Evolutionary conservation across 768 basidiomycete species (phyloP).

Genomic region (Psilocybe sp.): DNA sequence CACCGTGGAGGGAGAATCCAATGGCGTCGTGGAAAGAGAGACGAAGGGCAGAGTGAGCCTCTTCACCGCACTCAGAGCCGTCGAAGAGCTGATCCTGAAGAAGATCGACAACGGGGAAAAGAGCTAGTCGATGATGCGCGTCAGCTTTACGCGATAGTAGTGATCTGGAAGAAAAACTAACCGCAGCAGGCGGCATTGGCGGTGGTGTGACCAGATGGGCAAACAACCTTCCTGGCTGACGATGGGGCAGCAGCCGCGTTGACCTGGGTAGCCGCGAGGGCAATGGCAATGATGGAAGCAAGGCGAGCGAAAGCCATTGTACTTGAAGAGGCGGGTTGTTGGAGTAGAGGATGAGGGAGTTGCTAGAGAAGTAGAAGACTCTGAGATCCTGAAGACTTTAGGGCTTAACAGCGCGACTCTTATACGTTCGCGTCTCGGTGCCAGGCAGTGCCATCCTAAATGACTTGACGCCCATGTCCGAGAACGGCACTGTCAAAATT

Average conservation of each 20-base stretch:
- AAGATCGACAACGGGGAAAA: conserved; percentile 23
- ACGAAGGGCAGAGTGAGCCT: conserved; percentile 21
- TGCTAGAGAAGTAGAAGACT: conserved; percentile 10
- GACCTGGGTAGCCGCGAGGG: conserved; percentile 11
- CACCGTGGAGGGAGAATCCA: conserved; percentile 19
- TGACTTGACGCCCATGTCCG: neutral
- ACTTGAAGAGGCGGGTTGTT: neutral
- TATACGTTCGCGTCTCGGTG: conserved; percentile 8
- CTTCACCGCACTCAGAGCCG: conserved; percentile 31
- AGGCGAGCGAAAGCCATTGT: conserved; percentile 20
- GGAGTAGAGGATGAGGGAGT: conserved; percentile 4
- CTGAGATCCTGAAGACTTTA: conserved; percentile 11
- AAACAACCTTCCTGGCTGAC: conserved; percentile 18
- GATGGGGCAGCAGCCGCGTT: conserved; percentile 13
- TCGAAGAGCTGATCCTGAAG: conserved; percentile 32
- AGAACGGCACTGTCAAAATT: too few relatives aligned
- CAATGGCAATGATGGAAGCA: conserved; percentile 14
- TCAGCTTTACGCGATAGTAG: neutral
- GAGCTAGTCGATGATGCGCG: conserved; percentile 2
- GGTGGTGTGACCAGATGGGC: conserved; percentile 22
- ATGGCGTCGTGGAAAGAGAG: conserved; percentile 22
- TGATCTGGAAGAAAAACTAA: neutral
- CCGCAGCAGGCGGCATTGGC: conserved; percentile 22
- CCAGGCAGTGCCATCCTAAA: neutral
- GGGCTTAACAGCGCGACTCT: conserved; percentile 3